Percentiles rank a stretch among this genome's conserved stretches.
These are phyloP conservation scores for Papiliotrema terrestris DNA, from an alignment of 1,284 basidiomycete genomes.

Conservation along the genomic window DNA sequence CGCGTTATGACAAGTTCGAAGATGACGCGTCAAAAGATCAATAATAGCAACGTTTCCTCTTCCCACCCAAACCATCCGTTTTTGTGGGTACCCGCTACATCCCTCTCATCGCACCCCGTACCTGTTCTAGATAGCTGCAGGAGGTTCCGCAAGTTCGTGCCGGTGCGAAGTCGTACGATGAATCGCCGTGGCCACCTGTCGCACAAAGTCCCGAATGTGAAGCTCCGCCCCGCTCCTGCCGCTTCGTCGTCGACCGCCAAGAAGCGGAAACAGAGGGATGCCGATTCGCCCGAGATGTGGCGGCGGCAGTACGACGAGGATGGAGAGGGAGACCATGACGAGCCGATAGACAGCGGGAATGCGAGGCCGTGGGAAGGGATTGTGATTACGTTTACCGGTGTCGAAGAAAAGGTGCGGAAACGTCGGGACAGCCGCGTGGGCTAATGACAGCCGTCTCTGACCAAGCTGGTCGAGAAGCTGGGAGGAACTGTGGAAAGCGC, in stretches of 20 bases:
- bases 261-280: background rate
- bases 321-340: conserved; percentile 24
- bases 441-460: conserved; percentile 10
- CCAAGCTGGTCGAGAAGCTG: conserved; percentile 26
- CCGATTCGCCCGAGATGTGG: conserved; percentile 1
- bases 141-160: no score
- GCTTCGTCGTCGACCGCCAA: background rate
- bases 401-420: conserved; percentile 38
- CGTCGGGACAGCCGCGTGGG: background rate
- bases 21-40: background rate
- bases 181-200: conserved; percentile 32
- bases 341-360: conserved; percentile 7
- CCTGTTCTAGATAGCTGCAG: no score
- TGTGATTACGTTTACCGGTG: conserved; percentile 41
- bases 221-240: conserved; percentile 30
- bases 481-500: conserved; percentile 38
- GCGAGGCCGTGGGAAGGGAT: conserved; percentile 35
- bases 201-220: conserved; percentile 36
- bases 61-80: no score
- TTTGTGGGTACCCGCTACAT: no score
- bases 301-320: background rate
- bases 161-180: conserved; percentile 7
- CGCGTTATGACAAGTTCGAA: background rate
- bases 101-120: no score
- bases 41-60: background rate